A percentile compares a stretch with the other conserved stretches of the same genome.
phyloP scores from a whole-genome alignment of 768 basidiomycete species.

The Erythrobasidium yunnanense region DNA sequence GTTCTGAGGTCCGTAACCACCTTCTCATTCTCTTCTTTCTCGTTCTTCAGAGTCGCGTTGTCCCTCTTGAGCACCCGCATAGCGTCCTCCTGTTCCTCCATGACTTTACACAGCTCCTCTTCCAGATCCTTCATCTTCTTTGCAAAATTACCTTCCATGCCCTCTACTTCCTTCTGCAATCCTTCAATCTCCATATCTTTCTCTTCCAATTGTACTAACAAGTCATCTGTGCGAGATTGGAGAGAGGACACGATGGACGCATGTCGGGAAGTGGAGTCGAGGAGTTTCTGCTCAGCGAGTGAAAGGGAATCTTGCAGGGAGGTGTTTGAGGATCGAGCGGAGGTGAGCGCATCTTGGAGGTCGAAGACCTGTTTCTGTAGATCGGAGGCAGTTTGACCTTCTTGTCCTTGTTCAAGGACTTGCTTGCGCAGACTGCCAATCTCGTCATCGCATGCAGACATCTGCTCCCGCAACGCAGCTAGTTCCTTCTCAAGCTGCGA shows the following conservation, averaged over 20 bases:
- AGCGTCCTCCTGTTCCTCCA: constrained; percentile 37
- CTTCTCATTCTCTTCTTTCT: constrained; percentile 17
- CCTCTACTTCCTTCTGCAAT: constrained; percentile 17
- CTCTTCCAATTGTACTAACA: constrained; percentile 30
- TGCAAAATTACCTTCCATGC: constrained; percentile 34
- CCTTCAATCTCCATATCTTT: constrained; percentile 32
- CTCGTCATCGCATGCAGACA: constrained; percentile 30
- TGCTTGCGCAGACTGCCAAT: constrained; percentile 26
- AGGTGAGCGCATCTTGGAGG: constrained; percentile 31
- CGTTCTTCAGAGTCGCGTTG: constrained; percentile 29
- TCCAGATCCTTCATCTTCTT: constrained; percentile 36
- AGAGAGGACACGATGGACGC: neutral
- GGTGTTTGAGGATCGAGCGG: neutral
- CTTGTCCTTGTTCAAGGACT: constrained; percentile 17
- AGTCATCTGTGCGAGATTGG: constrained; percentile 23
- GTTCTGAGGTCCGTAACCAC: constrained; percentile 26
- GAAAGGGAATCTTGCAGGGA: neutral
- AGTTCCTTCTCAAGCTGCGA: neutral
- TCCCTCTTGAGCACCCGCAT: too few species aligned
- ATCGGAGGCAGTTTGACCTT: neutral
- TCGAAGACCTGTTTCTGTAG: constrained; percentile 35
- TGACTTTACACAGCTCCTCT: constrained; percentile 34
- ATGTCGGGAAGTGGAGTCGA: neutral
- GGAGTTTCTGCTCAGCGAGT: constrained; percentile 9
- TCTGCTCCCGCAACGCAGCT: neutral